Percentiles rank a stretch among this genome's conserved stretches.
Conservation (phyloP, 768 basidiomycete genomes). For the Pleurotus tuoliensis region DNA sequence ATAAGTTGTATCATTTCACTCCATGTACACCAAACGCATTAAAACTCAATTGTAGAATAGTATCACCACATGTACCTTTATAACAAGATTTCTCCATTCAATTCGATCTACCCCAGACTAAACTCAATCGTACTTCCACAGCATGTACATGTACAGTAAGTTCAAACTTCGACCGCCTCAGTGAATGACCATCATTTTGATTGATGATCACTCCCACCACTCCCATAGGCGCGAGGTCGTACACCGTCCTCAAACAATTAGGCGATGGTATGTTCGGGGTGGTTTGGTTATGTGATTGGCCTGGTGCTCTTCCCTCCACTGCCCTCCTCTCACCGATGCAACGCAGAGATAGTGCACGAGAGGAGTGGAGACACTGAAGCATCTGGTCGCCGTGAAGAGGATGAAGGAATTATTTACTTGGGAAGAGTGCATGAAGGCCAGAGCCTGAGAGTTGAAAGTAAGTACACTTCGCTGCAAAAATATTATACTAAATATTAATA, state of each 20-base stretch:
- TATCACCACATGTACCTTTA: no score
- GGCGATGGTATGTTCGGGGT: constrained; percentile 99
- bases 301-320: constrained; percentile 88
- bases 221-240: constrained; percentile 48
- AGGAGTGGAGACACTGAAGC: constrained; percentile 88
- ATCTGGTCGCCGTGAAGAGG: constrained; percentile 93
- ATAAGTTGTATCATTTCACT: no score
- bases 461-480: no score
- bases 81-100: no score
- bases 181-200: no score
- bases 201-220: no score
- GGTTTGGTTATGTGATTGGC: constrained; percentile 99
- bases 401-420: constrained; percentile 99
- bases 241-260: constrained; percentile 92
- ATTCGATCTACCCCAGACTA: no score
- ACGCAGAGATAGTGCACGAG: constrained; percentile 84
- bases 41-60: no score
- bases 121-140: no score
- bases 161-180: no score
- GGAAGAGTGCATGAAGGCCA: constrained; percentile 93
- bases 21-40: no score
- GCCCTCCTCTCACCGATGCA: constrained; percentile 93
- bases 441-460: constrained; percentile 83
- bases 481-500: constrained; percentile 13
- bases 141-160: no score